Evolutionary conservation across 1,284 basidiomycete genomes (phyloP), one percentile per base, ranked within the genome.

Genomic region (Boletus sp.): DNA sequence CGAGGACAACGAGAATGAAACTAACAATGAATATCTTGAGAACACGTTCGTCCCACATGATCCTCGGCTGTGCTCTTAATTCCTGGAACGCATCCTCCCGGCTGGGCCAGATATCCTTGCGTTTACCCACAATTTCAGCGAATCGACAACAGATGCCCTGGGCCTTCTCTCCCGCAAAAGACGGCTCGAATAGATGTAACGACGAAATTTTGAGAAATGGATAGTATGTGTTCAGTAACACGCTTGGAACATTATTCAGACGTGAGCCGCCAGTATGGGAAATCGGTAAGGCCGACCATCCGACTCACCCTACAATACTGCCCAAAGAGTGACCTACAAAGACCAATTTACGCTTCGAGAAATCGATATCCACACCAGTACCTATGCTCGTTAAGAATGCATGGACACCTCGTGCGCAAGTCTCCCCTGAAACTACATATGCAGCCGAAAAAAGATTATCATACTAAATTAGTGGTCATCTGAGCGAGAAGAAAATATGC

Each of bases 101-200:
- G 13, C 19, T 49, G 6, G 34, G 9, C 45, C 53, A 48, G 7
- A 22, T 40, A 33, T 53, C 51, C 20, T 8, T 17, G 8, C 41
- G 38, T 17, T 6, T 19, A 3, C 17, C 37, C 25, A 16, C 23
- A 5, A 23, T 9, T 9, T 26, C 9, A 8, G 1, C 30, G 2
- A 38, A 25, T 12, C 6, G 8, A 4, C 5, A 9, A 13, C 33
- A 4, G 8, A 14, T 10, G 4, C 22, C 19, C 19, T 22, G 34
- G 13, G 2, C 10, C 12, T 1, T 14, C 14, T 44, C 43, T 23
- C n/a, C 9, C 5, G 23, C 10, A 34, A 36, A n/a, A 8, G 2
- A 10, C 1, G 54, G 42, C 23, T 47, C 49, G 1, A 55, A 17
- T 6, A 55, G 20, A 30, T 55, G 47, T 4, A 52, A 20, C 8